Base-by-base conservation (phyloP, 768 basidiomycete genomes). In the Cyclocybe aegerita region DNA sequence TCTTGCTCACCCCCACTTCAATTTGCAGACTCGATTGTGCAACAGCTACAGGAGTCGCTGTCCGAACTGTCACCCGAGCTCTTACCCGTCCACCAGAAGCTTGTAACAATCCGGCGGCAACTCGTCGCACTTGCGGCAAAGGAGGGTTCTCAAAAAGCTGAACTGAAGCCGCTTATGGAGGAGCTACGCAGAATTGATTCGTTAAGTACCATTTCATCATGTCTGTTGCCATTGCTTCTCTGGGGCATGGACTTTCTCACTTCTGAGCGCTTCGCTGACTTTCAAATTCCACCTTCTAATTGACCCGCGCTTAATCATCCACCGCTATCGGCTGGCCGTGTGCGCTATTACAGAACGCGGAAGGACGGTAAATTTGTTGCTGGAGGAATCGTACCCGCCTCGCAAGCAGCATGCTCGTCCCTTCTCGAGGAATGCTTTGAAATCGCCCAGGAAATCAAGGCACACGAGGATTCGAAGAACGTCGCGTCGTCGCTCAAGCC, bases 371-470 rank as follows among this genome's bases (percentile, higher is more conserved):
- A 96, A 67, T 98, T 98, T 69, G 76, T 96, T 14, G 93, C 92
- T 16, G 90, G 90, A 3, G 94, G 92, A 41, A 85, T 82, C 48
- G 88, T 98, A 0, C 96, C 97, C 30, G 78, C 85, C 38, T 95
- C 94, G 3, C 95, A 98, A 70, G 93, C 93, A 1, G 72, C 97
- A 10, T 89, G 95, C 54, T 88, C 90, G 0, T 95, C 95, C 0
- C 75, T 98, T 41, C 78, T 99, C 5, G 97, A 99, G 70, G 93
- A 96, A 62, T 95, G 93, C 66, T 99, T 98, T 66, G 94, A 98
- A 48, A 88, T 98, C 50, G 73, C 83, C 15, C 93, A 98, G 66
- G 95, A 98, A 68, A 95, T 99, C 73, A 88, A 90, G 58, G 94
- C 94, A 4, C 79, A 90, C 54, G 92, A 97, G 57, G 92, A 96